Evolutionary conservation across 805 yeast genomes (phyloP).

Genomic region (Saccharomycopsis oosterbeekiorum): DNA sequence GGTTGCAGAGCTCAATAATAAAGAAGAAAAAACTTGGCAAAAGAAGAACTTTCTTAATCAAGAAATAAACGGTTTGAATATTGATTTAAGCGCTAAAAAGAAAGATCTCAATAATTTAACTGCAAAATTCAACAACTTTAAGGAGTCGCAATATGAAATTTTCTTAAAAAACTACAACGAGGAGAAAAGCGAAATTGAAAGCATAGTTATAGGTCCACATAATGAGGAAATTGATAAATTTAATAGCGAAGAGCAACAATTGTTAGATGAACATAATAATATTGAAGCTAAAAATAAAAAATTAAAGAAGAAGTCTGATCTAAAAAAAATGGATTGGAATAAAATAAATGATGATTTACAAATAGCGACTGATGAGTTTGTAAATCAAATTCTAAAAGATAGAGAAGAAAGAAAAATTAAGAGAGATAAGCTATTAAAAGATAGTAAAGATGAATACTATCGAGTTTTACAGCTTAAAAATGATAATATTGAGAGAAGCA

Average conservation of each 20-base stretch:
- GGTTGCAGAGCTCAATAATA: constrained; percentile 37
- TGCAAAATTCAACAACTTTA: background rate
- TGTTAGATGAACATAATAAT: constrained; percentile 1
- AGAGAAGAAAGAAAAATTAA: constrained; percentile 6
- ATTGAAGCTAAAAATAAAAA: constrained; percentile 11
- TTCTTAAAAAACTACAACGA: constrained; percentile 1
- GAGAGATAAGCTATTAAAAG: constrained; percentile 6
- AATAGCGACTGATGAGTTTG: background rate
- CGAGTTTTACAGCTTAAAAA: background rate
- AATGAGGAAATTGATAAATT: background rate
- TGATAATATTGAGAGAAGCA: background rate
- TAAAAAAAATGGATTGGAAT: constrained; percentile 5
- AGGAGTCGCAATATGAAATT: background rate
- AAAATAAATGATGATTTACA: constrained; percentile 3
- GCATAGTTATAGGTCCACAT: background rate
- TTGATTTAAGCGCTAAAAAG: constrained; percentile 3
- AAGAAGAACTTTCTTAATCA: constrained; percentile 41
- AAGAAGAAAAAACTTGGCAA: constrained; percentile 49
- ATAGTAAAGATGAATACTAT: background rate
- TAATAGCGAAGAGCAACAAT: background rate
- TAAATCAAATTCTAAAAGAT: background rate
- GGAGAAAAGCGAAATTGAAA: background rate
- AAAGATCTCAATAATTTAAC: background rate
- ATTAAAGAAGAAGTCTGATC: background rate
- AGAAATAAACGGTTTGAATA: constrained; percentile 15